phyloP scores from a whole-genome alignment of 805 yeast species.

The Candida sithepensis region DNA sequence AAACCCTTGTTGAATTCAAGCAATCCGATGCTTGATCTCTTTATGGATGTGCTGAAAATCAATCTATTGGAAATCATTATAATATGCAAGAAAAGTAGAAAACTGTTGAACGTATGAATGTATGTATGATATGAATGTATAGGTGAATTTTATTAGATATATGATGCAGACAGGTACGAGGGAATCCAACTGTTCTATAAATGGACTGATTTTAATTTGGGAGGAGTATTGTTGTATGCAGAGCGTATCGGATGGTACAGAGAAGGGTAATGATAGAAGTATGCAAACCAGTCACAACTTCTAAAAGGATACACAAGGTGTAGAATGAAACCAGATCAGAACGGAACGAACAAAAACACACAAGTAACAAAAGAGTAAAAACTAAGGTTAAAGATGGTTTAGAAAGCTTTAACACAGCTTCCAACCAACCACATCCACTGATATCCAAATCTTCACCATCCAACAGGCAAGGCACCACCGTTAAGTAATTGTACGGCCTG shows the following conservation, averaged over 20 bases:
- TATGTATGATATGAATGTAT: too few relatives aligned
- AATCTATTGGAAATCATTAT: constrained; percentile 1
- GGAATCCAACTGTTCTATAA: too few relatives aligned
- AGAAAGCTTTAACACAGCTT: not conserved
- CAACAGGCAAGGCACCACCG: not conserved
- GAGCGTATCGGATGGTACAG: too few relatives aligned
- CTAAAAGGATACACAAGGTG: too few relatives aligned
- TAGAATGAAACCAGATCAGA: too few relatives aligned
- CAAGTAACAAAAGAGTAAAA: not conserved
- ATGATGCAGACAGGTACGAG: too few relatives aligned
- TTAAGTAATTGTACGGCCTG: not conserved
- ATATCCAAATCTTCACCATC: not conserved
- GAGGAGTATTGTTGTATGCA: not conserved
- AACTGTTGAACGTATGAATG: not conserved
- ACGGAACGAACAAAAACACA: not conserved
- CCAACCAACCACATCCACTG: not conserved
- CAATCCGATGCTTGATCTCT: not conserved
- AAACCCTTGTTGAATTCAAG: not conserved
- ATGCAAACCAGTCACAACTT: too few relatives aligned
- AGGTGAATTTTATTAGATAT: too few relatives aligned
- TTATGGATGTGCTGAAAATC: not conserved
- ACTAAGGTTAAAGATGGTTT: too few relatives aligned
- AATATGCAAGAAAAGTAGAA: too few relatives aligned
- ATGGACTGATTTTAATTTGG: too few relatives aligned
- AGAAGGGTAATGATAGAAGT: too few relatives aligned